A percentile compares a stretch with the other conserved stretches of the same genome.
These are phyloP conservation scores for Candida tetrigidarum DNA, from an alignment of 1,139 yeast genomes.

Conservation along the genomic window DNA sequence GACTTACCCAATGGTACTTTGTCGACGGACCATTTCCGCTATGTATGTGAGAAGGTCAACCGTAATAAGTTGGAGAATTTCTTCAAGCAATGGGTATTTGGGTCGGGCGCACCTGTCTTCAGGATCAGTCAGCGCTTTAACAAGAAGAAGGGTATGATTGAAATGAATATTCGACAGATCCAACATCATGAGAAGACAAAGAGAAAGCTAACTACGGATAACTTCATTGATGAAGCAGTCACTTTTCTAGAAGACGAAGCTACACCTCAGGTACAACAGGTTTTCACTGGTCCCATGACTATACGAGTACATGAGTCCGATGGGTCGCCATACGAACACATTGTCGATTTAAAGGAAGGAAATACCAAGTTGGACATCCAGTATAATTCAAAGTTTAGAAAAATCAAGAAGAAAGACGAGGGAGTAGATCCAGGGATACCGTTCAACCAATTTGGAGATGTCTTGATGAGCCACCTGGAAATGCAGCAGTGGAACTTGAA, in stretches of 20 bases:
- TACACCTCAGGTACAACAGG: slow-evolving; percentile 43
- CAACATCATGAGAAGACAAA: slow-evolving; percentile 64
- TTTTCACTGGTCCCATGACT: slow-evolving; percentile 94
- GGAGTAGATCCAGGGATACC: slow-evolving; percentile 46
- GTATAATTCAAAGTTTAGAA: slow-evolving; percentile 88
- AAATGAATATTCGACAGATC: slow-evolving; percentile 91
- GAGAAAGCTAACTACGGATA: slow-evolving; percentile 35
- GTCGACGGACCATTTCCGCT: slow-evolving; percentile 84
- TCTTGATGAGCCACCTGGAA: slow-evolving; percentile 63
- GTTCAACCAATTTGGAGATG: slow-evolving; percentile 78
- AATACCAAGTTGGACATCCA: slow-evolving; percentile 90
- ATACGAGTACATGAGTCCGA: slow-evolving; percentile 97
- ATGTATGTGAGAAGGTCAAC: slow-evolving; percentile 92
- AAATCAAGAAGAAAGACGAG: slow-evolving; percentile 62
- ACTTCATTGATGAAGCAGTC: slow-evolving; percentile 52
- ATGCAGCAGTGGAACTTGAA: slow-evolving; percentile 71
- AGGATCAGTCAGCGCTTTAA: slow-evolving; percentile 90
- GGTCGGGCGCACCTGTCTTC: slow-evolving; percentile 88
- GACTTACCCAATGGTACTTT: slow-evolving; percentile 81
- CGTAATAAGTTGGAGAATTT: slow-evolving; percentile 82
- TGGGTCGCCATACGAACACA: slow-evolving; percentile 99
- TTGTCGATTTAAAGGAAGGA: slow-evolving; percentile 86
- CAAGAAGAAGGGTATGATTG: slow-evolving; percentile 91
- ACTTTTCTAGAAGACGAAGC: slow-evolving; percentile 46
- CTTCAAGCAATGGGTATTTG: slow-evolving; percentile 92